Evolutionary conservation across 805 yeast species (phyloP).

Genomic region (Yarrowia phangngaensis): DNA sequence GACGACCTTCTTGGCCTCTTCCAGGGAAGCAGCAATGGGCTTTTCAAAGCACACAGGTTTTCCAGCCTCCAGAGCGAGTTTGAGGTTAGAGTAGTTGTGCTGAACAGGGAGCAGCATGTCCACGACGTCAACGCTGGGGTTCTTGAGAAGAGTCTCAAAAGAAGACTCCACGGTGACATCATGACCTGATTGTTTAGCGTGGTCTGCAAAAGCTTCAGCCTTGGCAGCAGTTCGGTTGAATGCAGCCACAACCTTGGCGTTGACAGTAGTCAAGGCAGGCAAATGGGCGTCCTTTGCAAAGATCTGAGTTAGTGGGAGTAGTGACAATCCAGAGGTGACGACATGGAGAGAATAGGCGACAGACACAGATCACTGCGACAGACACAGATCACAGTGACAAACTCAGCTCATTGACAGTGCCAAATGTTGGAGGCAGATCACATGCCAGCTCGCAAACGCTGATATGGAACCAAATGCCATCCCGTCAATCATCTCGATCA

Average conservation of each 20-base stretch:
- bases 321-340: background rate
- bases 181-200: slow-evolving; percentile 44
- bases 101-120: slow-evolving; percentile 92
- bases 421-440: too few relatives aligned
- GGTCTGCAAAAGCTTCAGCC: slow-evolving; percentile 72
- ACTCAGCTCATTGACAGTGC: background rate
- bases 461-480: too few relatives aligned
- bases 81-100: slow-evolving; percentile 62
- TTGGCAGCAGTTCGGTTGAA: slow-evolving; percentile 80
- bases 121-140: slow-evolving; percentile 65
- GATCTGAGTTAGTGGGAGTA: slow-evolving; percentile 41
- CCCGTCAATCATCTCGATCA: too few relatives aligned
- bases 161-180: slow-evolving; percentile 47
- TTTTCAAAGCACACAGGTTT: slow-evolving; percentile 84
- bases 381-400: background rate
- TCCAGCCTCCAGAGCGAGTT: slow-evolving; percentile 63
- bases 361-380: background rate
- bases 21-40: slow-evolving; percentile 84
- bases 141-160: slow-evolving; percentile 52
- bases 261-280: slow-evolving; percentile 56
- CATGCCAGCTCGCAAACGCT: too few relatives aligned
- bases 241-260: slow-evolving; percentile 58
- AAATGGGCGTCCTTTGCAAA: slow-evolving; percentile 82
- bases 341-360: background rate
- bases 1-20: slow-evolving; percentile 78